A percentile compares a stretch with the other conserved stretches of the same genome.
Evolutionary conservation across 306 rosid species (phyloP).

Genomic region (Medicago truncatula): DNA sequence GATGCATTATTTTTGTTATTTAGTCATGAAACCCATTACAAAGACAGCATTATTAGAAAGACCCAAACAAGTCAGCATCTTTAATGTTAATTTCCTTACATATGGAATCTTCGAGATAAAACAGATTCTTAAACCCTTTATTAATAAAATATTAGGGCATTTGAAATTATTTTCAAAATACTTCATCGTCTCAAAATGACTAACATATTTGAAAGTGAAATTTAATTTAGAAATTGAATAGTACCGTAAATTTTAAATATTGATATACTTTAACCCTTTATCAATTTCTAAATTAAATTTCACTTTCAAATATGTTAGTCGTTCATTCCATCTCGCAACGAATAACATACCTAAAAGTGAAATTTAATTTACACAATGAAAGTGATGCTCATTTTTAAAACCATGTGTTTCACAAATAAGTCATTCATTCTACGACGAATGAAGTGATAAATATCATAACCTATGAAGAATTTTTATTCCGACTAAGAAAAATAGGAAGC

Average conservation of each 20-base stretch:
- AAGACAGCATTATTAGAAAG: constrained; percentile 34
- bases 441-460: not conserved
- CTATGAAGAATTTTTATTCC: not conserved
- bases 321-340: too few relatives aligned
- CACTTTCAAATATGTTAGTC: too few relatives aligned
- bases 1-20: constrained; percentile 14
- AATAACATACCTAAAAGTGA: too few relatives aligned
- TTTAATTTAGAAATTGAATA: not conserved
- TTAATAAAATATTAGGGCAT: not conserved
- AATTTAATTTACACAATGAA: too few relatives aligned
- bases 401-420: not conserved
- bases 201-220: not conserved
- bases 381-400: not conserved
- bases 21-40: constrained; percentile 19
- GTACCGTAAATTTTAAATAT: too few relatives aligned
- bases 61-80: constrained; percentile 33
- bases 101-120: constrained; percentile 22
- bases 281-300: too few relatives aligned
- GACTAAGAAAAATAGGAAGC: not conserved
- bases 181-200: not conserved
- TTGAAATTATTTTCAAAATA: not conserved
- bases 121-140: not conserved
- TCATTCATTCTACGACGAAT: not conserved
- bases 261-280: too few relatives aligned
- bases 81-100: constrained; percentile 1